Evolutionary conservation across 768 basidiomycete species (phyloP), one percentile per base, ranked within the genome.

Genomic region (Boletus pseudopeckii): DNA sequence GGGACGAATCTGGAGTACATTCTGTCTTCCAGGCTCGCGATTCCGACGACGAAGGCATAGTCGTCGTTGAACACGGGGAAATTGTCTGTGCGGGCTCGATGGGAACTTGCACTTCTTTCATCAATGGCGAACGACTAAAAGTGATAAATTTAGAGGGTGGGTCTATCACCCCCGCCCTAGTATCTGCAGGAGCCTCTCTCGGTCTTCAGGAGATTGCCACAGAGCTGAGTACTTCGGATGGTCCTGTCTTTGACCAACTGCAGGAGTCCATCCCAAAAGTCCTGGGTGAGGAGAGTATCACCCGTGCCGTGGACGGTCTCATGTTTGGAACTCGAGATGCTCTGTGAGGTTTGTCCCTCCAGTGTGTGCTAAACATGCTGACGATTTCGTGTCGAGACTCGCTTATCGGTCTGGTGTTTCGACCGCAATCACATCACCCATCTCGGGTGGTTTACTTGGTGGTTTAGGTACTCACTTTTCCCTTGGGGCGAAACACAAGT

Each of bases 381-480:
- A 65, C 26, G 9, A 33, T 20, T 26, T 30, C 34, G 4, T 42
- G 46, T 28, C 34, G 59, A 92, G 90, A 32, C 63, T 88, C 38
- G 88, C 91, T 0, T 88, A 90, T 62, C 81, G 82, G 18, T 70
- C 77, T 7, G 91, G 92, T 4, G 86, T 94, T 3, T 90, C 89
- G 2, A 79, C 77, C 1, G 87, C 79, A 1, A 74, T 93, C 14
- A 75, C 79, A 0, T 79, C 84, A 0, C 92, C 91, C 0, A 63
- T 70, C 7, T 75, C 80, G 3, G 18, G 45, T 7, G 80, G 85
- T 7, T 80, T 90, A 59, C 64, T 90, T 33, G 68, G 74, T 0
- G 92, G 92, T 0, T 64, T 91, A 36, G 80, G 84, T 15, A 77
- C 80, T 6, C 76, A 79, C 11, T 85, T 90, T 67, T 78, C 78